Evolutionary conservation across 345 rosid species (phyloP).

Genomic region (Noccaea caerulescens): DNA sequence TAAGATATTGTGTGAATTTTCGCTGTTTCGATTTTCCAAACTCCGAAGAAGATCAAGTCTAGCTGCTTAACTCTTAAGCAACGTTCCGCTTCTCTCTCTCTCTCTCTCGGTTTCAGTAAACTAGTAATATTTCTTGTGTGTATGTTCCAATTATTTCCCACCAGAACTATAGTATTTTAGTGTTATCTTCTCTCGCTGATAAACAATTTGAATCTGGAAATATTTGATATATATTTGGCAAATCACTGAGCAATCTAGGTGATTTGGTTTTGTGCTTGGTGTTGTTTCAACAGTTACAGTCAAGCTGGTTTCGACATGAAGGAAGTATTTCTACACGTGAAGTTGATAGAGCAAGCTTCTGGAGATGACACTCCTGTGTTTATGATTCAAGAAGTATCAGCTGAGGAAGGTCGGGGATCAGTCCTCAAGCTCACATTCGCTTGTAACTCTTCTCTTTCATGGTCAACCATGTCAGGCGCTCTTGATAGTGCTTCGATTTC

Average conservation of each 20-base stretch:
- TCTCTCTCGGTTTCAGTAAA: not conserved
- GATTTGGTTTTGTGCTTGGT: slow-evolving; percentile 21
- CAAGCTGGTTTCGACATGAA: slow-evolving; percentile 95
- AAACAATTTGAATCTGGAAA: slow-evolving; percentile 21
- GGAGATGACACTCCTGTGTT: slow-evolving; percentile 77
- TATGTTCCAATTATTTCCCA: too few species aligned
- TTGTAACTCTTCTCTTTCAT: slow-evolving; percentile 74
- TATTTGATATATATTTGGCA: not conserved
- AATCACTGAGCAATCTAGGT: slow-evolving; percentile 17
- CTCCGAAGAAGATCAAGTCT: slow-evolving; percentile 10
- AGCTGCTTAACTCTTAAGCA: slow-evolving; percentile 26
- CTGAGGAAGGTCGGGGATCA: slow-evolving; percentile 62
- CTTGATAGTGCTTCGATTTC: slow-evolving; percentile 76
- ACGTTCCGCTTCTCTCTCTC: not conserved
- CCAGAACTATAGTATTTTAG: not conserved
- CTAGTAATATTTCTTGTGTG: not conserved
- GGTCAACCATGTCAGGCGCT: slow-evolving; percentile 81
- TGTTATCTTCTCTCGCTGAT: not conserved
- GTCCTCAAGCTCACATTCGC: slow-evolving; percentile 76
- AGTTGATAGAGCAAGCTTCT: slow-evolving; percentile 91
- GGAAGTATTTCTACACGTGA: slow-evolving; percentile 88
- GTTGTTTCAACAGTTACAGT: slow-evolving; percentile 64
- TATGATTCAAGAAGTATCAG: slow-evolving; percentile 70
- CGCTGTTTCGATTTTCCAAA: not conserved
- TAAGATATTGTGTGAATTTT: slow-evolving; percentile 14